Base-by-base conservation (phyloP, 1,284 basidiomycete species). In the Leccinum fallax region DNA sequence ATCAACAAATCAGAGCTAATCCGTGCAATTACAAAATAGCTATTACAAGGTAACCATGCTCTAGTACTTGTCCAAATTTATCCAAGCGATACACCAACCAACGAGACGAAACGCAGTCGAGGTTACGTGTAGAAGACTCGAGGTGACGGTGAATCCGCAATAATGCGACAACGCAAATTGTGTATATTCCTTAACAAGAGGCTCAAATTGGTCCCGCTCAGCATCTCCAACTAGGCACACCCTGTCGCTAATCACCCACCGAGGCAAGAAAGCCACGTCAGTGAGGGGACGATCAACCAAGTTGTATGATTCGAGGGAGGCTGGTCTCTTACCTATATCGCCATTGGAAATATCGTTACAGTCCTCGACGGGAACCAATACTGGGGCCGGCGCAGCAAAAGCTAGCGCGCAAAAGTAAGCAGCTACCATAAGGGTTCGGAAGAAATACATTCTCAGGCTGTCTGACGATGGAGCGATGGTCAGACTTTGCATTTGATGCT, bases 391-490 rank as follows among this genome's bases (percentile, higher is more conserved):
- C 9, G 54, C 21, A 43, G 65, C 62, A 10, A 56, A n/a, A 19
- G 54, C 30, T 0, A 67, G 30, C 8, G 43, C 30, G 16, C 28
- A 67, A 16, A 66, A 13, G n/a, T 21, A 66, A 28, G 34, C 16
- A 9, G 26, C 15, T 1, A 61, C 19, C 4, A 66, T 11, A 3
- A 64, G 19, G 9, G 43, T 5, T 1, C 3, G 54, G 2, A 21
- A 5, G 5, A 67, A 28, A 16, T 52, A 16, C 62, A 65, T 64
- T 32, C 5, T 30, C 19, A 21, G 5, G 43, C 19, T 48, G 11
- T 11, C 38, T 66, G 34, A 36, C 34, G 34, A 36, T 36, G 34
- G 34, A 3, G 40, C n/a, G 34, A 28, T 43, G 16, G n/a, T 57
- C 1, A 58, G 7, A 5, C 5, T 4, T 8, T 15, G 8, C 13